A percentile compares a stretch with the other conserved stretches of the same genome.
These are phyloP conservation scores for Acorus calamus DNA, from an alignment of 106 monocot genomes.

Conservation along the genomic window DNA sequence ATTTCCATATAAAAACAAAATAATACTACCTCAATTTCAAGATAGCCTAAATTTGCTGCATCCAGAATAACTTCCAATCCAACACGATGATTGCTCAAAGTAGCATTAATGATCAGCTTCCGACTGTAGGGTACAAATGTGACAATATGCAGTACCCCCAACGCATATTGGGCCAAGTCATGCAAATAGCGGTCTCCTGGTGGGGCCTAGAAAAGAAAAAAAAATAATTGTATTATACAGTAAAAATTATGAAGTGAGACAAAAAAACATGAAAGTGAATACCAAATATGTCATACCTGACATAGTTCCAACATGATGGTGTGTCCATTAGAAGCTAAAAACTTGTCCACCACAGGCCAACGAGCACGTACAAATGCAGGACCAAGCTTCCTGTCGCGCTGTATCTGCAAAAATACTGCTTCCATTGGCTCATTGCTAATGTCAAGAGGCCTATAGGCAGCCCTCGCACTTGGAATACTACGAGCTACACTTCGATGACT, in stretches of 20 bases:
- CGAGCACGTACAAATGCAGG: conserved; percentile 75
- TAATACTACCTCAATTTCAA: conserved; percentile 70
- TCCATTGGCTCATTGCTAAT: conserved; percentile 97
- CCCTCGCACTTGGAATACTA: conserved; percentile 52
- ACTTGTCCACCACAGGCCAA: conserved; percentile 83
- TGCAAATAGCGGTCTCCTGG: conserved; percentile 82
- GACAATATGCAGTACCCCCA: conserved; percentile 90
- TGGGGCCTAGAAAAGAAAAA: conserved; percentile 52
- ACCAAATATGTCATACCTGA: conserved; percentile 35
- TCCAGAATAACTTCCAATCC: conserved; percentile 91
- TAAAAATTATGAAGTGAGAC: not conserved
- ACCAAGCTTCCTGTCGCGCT: conserved; percentile 93
- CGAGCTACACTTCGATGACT: conserved; percentile 48
- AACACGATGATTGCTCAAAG: conserved; percentile 83
- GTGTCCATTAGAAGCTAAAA: conserved; percentile 78
- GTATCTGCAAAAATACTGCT: conserved; percentile 71
- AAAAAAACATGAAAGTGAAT: not conserved
- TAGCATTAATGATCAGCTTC: conserved; percentile 65
- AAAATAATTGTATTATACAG: not conserved
- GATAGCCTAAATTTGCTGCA: conserved; percentile 65
- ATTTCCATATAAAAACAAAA: not conserved
- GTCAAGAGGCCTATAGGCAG: conserved; percentile 85
- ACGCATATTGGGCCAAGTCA: conserved; percentile 88
- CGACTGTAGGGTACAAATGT: conserved; percentile 74
- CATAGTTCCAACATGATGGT: conserved; percentile 79